Evolutionary conservation across 306 rosid genomes (phyloP).

Genomic region (Rosa persica): DNA sequence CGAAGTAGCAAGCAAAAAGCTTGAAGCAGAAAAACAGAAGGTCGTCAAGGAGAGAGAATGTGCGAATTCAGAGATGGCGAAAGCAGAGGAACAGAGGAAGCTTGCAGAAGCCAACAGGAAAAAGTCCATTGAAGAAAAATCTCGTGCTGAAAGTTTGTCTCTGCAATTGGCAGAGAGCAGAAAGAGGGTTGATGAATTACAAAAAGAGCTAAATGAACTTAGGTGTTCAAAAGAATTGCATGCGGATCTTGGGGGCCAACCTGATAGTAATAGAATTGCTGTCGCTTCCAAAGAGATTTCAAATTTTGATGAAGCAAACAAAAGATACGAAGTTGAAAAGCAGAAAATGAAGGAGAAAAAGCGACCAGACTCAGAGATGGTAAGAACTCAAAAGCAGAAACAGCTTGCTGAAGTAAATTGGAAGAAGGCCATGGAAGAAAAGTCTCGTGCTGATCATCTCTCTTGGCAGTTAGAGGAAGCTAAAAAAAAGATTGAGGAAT

Average conservation of each 20-base stretch:
- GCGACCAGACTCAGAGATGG: slow-evolving; percentile 42
- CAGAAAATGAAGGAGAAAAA: slow-evolving; percentile 41
- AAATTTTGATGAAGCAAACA: slow-evolving; percentile 32
- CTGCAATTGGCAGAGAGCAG: slow-evolving; percentile 36
- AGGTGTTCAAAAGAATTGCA: slow-evolving; percentile 9
- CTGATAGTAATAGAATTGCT: slow-evolving; percentile 1
- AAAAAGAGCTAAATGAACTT: slow-evolving; percentile 29
- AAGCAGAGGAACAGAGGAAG: slow-evolving; percentile 47
- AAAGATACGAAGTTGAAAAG: slow-evolving; percentile 47
- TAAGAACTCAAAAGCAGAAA: slow-evolving; percentile 47
- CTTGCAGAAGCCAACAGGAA: slow-evolving; percentile 32
- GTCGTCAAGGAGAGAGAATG: slow-evolving; percentile 48
- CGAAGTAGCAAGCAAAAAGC: slow-evolving; percentile 45
- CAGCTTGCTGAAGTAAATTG: slow-evolving; percentile 48
- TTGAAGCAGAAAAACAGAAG: slow-evolving; percentile 53
- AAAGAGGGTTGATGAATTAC: slow-evolving; percentile 34
- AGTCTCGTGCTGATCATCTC: slow-evolving; percentile 50
- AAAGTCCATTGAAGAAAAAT: slow-evolving; percentile 30
- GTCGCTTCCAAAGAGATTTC: slow-evolving; percentile 16
- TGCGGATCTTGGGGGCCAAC: slow-evolving; percentile 13
- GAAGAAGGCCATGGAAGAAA: slow-evolving; percentile 58
- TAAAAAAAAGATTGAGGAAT: slow-evolving; percentile 45
- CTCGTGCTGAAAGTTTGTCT: slow-evolving; percentile 33
- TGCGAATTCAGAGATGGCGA: slow-evolving; percentile 50
- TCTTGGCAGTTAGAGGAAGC: slow-evolving; percentile 52